Conservation (phyloP, 352 stramenopile species). For the Globisporangium yorkense region DNA sequence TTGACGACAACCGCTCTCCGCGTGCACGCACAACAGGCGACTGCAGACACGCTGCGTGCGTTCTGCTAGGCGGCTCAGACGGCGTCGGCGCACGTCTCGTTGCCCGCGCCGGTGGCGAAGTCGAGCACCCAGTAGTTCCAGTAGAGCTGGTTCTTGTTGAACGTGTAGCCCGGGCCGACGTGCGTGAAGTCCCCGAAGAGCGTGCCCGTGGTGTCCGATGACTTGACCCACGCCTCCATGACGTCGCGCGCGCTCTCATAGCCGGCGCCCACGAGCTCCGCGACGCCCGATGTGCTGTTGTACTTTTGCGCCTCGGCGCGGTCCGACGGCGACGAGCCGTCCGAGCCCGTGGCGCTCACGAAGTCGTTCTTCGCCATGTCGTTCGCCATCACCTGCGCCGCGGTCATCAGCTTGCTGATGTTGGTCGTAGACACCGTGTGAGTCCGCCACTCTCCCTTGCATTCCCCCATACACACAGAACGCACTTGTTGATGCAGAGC, state of each 20-base stretch:
- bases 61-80: background rate
- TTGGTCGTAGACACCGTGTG: background rate
- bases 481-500: conserved; percentile 36
- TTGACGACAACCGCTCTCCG: too few species aligned
- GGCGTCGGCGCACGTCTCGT: conserved; percentile 10
- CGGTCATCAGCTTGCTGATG: conserved; percentile 22
- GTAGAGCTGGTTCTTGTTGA: conserved; percentile 24
- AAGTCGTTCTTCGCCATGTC: conserved; percentile 24
- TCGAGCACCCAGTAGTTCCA: conserved; percentile 29
- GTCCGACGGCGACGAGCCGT: conserved; percentile 19
- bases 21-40: too few species aligned
- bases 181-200: conserved; percentile 23
- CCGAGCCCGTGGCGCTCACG: conserved; percentile 18
- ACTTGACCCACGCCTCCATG: conserved; percentile 27
- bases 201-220: conserved; percentile 10
- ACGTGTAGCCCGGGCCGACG: conserved; percentile 25
- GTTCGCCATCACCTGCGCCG: conserved; percentile 24
- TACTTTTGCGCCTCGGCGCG: conserved; percentile 20
- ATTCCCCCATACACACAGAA: background rate
- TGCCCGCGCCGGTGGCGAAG: conserved; percentile 14
- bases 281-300: conserved; percentile 24
- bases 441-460: background rate
- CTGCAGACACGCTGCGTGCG: too few species aligned
- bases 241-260: conserved; percentile 19
- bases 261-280: conserved; percentile 22